Percentiles rank a stretch among this genome's conserved stretches.
Evolutionary conservation across 1,284 basidiomycete species (phyloP).

Genomic region (Papiliotrema flavescens): DNA sequence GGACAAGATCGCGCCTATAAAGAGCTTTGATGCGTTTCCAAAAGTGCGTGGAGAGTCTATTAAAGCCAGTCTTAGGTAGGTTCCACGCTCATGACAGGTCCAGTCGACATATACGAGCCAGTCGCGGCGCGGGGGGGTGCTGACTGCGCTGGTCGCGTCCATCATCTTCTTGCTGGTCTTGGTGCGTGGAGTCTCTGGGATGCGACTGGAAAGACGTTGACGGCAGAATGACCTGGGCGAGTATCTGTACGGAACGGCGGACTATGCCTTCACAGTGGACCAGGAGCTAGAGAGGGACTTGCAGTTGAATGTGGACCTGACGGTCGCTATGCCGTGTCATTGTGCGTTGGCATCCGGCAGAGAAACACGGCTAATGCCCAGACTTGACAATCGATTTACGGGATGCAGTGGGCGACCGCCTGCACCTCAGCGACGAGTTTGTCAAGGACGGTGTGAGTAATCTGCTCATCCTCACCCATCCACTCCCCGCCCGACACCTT

Average conservation of each 20-base stretch:
- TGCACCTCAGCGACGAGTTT: constrained; percentile 80
- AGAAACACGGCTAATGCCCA: constrained; percentile 35
- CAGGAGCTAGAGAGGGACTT: constrained; percentile 60
- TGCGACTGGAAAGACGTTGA: not conserved
- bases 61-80: no score
- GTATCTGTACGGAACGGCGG: constrained; percentile 87
- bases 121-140: constrained; percentile 78
- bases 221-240: constrained; percentile 78
- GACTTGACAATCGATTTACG: constrained; percentile 83
- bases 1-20: constrained; percentile 48
- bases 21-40: constrained; percentile 65
- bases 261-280: constrained; percentile 81
- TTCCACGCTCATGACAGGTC: constrained; percentile 44
- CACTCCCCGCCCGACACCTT: no score
- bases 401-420: constrained; percentile 85
- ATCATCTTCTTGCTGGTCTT: constrained; percentile 56
- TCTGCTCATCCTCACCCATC: no score
- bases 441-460: constrained; percentile 76
- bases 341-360: constrained; percentile 58
- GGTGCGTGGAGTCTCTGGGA: constrained; percentile 22
- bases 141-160: constrained; percentile 74
- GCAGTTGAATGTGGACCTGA: constrained; percentile 82
- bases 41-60: no score
- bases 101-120: constrained; percentile 81
- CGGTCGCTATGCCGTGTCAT: constrained; percentile 86